phyloP scores from a whole-genome alignment of 2,329 filamentous ascomycete genomes.

The Seiridium unicorne region DNA sequence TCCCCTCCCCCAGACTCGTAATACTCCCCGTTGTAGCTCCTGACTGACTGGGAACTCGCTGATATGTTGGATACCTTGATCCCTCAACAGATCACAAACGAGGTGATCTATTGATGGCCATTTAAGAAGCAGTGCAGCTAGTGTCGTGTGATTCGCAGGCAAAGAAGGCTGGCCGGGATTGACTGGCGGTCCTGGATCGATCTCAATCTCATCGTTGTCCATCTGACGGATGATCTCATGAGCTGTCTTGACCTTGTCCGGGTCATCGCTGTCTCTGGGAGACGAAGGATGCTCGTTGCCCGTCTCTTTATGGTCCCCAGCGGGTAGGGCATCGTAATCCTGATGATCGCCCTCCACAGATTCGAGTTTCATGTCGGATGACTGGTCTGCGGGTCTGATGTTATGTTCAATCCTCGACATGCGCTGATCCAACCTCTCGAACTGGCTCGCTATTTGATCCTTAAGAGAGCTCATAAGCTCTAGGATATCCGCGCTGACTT shows the following conservation, averaged over 20 bases:
- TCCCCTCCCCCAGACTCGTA: constrained; percentile 76
- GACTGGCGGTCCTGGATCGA: constrained; percentile 50
- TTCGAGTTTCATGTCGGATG: constrained; percentile 26
- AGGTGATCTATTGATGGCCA: constrained; percentile 69
- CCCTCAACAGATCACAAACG: constrained; percentile 49
- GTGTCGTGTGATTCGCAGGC: constrained; percentile 82
- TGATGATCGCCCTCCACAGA: constrained; percentile 23
- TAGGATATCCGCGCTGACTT: constrained; percentile 58
- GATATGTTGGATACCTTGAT: constrained; percentile 52
- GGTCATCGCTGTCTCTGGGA: constrained; percentile 24
- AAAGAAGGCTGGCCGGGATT: constrained; percentile 66
- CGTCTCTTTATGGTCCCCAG: constrained; percentile 12
- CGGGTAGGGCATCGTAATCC: constrained; percentile 22
- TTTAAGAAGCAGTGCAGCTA: constrained; percentile 77
- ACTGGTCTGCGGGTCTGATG: constrained; percentile 3
- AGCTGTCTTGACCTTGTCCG: constrained; percentile 21
- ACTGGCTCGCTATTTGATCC: constrained; percentile 34
- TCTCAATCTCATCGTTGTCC: constrained; percentile 47
- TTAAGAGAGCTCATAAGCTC: constrained; percentile 44
- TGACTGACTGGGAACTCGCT: constrained; percentile 74
- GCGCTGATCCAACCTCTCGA: constrained; percentile 23
- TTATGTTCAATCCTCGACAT: constrained; percentile 31
- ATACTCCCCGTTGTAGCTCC: constrained; percentile 70
- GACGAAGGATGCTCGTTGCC: constrained; percentile 21
- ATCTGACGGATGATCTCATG: constrained; percentile 31